Percentiles rank a stretch among this genome's conserved stretches.
These are phyloP conservation scores for Houttuynia cordata DNA, from an alignment of 164 flowering plant species.

Conservation along the genomic window DNA sequence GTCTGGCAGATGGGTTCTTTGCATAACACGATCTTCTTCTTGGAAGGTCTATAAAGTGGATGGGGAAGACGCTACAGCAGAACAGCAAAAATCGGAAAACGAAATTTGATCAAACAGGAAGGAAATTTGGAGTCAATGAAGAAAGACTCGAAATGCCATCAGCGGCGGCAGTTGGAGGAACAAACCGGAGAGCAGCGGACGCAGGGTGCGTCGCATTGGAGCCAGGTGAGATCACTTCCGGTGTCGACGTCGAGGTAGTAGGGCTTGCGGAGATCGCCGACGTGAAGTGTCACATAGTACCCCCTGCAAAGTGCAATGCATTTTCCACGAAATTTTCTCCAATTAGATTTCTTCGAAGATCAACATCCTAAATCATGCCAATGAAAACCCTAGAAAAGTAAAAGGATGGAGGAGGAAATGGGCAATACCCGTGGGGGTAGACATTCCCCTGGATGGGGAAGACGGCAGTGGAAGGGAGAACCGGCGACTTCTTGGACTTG, in stretches of 20 bases:
- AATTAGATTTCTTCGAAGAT: not conserved
- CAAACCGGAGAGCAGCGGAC: conserved; percentile 48
- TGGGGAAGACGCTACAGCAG: conserved; percentile 53
- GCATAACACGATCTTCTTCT: conserved; percentile 42
- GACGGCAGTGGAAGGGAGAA: not conserved
- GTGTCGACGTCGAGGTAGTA: conserved; percentile 91
- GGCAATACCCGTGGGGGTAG: conserved; percentile 1
- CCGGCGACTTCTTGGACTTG: not conserved
- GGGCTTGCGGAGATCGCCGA: conserved; percentile 71
- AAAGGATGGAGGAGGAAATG: too few species aligned
- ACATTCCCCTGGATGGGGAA: conserved; percentile 1
- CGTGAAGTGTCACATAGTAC: conserved; percentile 42
- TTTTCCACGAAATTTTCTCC: not conserved
- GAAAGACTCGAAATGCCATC: too few species aligned
- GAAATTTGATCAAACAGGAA: too few species aligned
- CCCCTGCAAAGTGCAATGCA: conserved; percentile 33
- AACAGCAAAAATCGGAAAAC: too few species aligned
- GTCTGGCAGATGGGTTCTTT: conserved; percentile 58
- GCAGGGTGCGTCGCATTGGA: conserved; percentile 94
- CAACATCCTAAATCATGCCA: not conserved
- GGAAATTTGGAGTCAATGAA: too few species aligned
- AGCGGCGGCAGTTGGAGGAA: too few species aligned
- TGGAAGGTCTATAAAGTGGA: conserved; percentile 55
- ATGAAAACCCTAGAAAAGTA: not conserved
- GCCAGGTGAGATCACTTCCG: conserved; percentile 95